Evolutionary conservation across 2,329 filamentous ascomycete genomes (phyloP), one percentile per base, ranked within the genome.

Genomic region (Calycina marina): DNA sequence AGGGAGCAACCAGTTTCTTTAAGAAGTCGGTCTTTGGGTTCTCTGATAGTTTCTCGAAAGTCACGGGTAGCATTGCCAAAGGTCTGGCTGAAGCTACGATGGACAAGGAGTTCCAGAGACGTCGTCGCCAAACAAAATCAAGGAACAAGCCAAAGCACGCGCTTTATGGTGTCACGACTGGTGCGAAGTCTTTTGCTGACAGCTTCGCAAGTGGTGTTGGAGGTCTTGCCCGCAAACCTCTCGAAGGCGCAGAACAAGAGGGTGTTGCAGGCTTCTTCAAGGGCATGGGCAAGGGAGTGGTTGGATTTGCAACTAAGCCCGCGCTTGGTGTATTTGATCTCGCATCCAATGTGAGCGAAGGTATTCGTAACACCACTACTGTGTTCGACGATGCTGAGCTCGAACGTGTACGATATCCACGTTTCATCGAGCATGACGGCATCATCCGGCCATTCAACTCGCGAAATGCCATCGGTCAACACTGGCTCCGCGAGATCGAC

Each of bases 1-100:
- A 94, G 56, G 90, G 90, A 24, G 90, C 92, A 8, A 88, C 85
- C 0, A 93, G 84, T 42, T 96, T 98, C 51, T 81, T 94, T 45
- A 98, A 98, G 67, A 98, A 98, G 59, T 93, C 85, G 0, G 88
- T 98, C 8, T 98, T 93, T 56, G 92, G 90, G 28, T 82, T 98
- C 54, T 92, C 81, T 1, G 92, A 98, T 62, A 93, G 84, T 50
- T 86, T 98, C 61, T 90, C 86, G 46, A 98, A 98, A 54, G 82
- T 96, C 53, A 98, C 92, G 2, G 92, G 92, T 32, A 93, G 84
- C 55, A 80, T 98, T 56, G 92, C 86, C 45, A 98, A 98, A 60
- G 90, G 90, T 38, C 72, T 98, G 29, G 85, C 90, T 2, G 90
- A 86, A 18, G 90, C 90, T 12, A 94, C 88, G 4, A 70, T 98